Conservation (phyloP, 768 basidiomycete species). For the Phlegmacium glaucopus region DNA sequence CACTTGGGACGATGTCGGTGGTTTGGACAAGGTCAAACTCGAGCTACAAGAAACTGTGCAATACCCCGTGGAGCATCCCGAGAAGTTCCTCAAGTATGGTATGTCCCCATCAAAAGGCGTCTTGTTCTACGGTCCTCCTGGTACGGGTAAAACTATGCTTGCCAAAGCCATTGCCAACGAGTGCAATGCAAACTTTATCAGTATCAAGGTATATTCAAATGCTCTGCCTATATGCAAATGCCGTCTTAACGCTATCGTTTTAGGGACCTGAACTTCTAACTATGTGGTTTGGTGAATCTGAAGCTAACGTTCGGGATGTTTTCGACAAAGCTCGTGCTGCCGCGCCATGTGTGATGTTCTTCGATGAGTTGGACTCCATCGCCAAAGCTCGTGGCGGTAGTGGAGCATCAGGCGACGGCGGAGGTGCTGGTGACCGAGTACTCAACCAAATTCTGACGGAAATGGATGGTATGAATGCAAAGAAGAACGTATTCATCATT, state of each 20-base stretch:
- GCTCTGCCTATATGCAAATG: not conserved
- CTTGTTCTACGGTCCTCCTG: conserved; percentile 98
- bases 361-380: conserved; percentile 98
- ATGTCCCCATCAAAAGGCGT: conserved; percentile 99
- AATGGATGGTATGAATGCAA: conserved; percentile 98
- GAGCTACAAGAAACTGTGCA: conserved; percentile 99
- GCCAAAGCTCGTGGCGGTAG: conserved; percentile 95
- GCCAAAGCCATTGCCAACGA: conserved; percentile 99
- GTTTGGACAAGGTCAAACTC: conserved; percentile 98
- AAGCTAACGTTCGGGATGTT: conserved; percentile 98
- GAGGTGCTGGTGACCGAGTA: conserved; percentile 97
- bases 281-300: conserved; percentile 99
- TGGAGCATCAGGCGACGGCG: conserved; percentile 77
- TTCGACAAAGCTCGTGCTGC: conserved; percentile 99
- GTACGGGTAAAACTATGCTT: conserved; percentile 98
- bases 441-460: conserved; percentile 96
- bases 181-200: conserved; percentile 99
- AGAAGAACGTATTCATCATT: conserved; percentile 99
- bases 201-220: conserved; percentile 73
- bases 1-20: conserved; percentile 99
- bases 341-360: conserved; percentile 99
- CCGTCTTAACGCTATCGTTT: conserved; percentile 11
- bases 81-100: conserved; percentile 99
- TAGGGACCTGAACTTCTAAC: conserved; percentile 95
- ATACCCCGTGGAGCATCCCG: conserved; percentile 99